These are phyloP conservation scores for Kewa caespitosa DNA, from an alignment of 179 eudicot genomes.

Conservation along the genomic window DNA sequence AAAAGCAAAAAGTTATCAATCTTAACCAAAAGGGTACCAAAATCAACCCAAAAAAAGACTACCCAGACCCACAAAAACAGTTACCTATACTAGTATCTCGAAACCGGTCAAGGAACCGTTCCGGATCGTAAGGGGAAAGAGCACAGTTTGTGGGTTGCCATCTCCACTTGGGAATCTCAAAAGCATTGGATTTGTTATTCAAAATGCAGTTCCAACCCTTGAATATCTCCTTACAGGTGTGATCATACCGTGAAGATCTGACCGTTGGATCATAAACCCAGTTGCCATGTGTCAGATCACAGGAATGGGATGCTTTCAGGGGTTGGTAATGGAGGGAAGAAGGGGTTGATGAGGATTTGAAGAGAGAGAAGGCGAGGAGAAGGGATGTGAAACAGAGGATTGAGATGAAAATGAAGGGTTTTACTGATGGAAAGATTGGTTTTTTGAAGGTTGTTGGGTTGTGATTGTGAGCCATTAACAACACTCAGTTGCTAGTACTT, in stretches of 20 bases:
- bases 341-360: constrained; percentile 27
- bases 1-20: neutral
- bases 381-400: constrained; percentile 52
- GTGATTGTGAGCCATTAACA: constrained; percentile 19
- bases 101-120: constrained; percentile 43
- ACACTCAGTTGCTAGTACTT: too few relatives aligned
- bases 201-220: constrained; percentile 89
- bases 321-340: constrained; percentile 4
- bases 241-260: constrained; percentile 55
- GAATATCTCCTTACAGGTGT: constrained; percentile 85
- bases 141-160: constrained; percentile 73
- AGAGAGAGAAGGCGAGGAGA: constrained; percentile 51
- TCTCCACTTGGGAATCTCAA: constrained; percentile 65
- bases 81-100: constrained; percentile 71
- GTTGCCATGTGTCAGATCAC: constrained; percentile 62
- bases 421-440: constrained; percentile 31
- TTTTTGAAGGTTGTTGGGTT: constrained; percentile 14
- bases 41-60: neutral
- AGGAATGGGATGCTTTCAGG: constrained; percentile 15
- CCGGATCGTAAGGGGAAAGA: constrained; percentile 65
- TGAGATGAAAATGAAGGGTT: constrained; percentile 34
- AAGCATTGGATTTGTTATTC: constrained; percentile 60
- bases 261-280: constrained; percentile 67
- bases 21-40: neutral
- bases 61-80: constrained; percentile 4